Evolutionary conservation across 441 rosid species (phyloP).

Genomic region (Capsella rubella): DNA sequence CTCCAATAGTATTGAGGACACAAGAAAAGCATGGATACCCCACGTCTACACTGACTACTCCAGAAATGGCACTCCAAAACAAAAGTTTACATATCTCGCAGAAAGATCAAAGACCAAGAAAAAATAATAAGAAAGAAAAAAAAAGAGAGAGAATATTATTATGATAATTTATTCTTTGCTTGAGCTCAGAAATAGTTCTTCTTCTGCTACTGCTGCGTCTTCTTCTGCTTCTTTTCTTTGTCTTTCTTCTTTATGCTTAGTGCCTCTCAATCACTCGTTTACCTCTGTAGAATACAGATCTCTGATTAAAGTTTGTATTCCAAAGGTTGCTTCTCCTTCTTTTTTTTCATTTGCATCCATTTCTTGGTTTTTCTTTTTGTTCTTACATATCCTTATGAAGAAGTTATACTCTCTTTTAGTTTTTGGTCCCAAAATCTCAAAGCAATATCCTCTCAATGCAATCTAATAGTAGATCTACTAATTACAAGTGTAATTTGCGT

Average conservation of each 20-base stretch:
- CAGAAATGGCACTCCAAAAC: conserved; percentile 11
- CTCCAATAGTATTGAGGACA: conserved; percentile 24
- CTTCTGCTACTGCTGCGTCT: conserved; percentile 1
- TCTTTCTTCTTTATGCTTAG: conserved; percentile 18
- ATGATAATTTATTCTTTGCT: conserved; percentile 40
- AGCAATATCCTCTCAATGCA: neutral
- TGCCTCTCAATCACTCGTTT: conserved; percentile 17
- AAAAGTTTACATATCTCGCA: conserved; percentile 6
- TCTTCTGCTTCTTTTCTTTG: conserved; percentile 3
- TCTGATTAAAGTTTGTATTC: conserved; percentile 39
- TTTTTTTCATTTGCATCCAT: neutral
- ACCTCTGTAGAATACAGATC: conserved; percentile 14
- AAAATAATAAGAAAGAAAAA: neutral
- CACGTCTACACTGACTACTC: conserved; percentile 38
- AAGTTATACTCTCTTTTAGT: neutral
- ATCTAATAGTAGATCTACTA: neutral
- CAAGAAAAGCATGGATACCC: conserved; percentile 41
- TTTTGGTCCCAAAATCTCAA: conserved; percentile 19
- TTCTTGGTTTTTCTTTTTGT: neutral
- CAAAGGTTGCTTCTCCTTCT: conserved; percentile 41
- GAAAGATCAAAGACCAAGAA: neutral
- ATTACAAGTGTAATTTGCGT: neutral
- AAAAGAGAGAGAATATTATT: conserved; percentile 26
- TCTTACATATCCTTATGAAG: neutral
- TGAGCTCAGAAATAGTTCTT: conserved; percentile 30